Conservation (phyloP, 768 basidiomycete genomes). For the Lactarius vividus region DNA sequence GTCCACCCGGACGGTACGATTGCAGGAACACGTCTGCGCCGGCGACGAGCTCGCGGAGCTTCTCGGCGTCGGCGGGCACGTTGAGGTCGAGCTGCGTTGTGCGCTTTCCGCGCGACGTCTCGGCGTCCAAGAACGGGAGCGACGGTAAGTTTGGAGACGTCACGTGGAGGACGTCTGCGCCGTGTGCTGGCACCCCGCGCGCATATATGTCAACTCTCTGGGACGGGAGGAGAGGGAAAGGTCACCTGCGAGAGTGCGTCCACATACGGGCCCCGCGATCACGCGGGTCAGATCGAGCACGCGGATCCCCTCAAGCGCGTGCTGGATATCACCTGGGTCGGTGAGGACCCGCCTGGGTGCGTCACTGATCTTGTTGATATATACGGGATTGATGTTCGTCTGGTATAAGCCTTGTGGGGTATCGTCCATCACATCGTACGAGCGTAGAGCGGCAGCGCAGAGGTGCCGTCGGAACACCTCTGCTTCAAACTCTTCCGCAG, state of each 20-base stretch:
- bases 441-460: conserved; percentile 36
- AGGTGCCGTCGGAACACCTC: conserved; percentile 20
- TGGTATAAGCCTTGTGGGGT: conserved; percentile 48
- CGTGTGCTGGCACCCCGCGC: conserved; percentile 41
- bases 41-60: conserved; percentile 38
- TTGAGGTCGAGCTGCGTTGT: conserved; percentile 59
- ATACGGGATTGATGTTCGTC: conserved; percentile 41
- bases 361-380: conserved; percentile 46
- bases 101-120: conserved; percentile 62
- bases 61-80: conserved; percentile 33
- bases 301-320: conserved; percentile 49
- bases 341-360: conserved; percentile 39
- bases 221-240: not conserved
- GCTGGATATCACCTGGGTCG: conserved; percentile 11
- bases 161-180: conserved; percentile 54
- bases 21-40: conserved; percentile 60
- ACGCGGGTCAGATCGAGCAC: conserved; percentile 61
- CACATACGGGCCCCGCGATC: conserved; percentile 56
- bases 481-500: conserved; percentile 24
- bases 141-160: conserved; percentile 55
- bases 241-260: conserved; percentile 54
- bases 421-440: conserved; percentile 48
- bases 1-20: conserved; percentile 53
- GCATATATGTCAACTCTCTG: not conserved
- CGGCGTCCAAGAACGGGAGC: conserved; percentile 50